These are phyloP conservation scores for Clitocybe nebularis DNA, from an alignment of 1,284 basidiomycete genomes.

Conservation along the genomic window DNA sequence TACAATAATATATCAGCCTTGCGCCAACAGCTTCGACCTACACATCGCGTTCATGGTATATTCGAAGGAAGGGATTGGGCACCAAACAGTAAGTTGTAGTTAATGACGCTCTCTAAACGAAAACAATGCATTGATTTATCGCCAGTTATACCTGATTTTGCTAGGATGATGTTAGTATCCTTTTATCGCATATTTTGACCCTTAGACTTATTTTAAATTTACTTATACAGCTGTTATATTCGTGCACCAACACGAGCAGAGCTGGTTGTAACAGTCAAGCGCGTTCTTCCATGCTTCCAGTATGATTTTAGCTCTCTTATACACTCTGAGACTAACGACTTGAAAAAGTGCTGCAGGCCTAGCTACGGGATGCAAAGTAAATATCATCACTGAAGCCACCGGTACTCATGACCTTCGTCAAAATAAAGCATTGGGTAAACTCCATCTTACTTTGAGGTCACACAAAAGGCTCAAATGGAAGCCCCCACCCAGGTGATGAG, in stretches of 20 bases:
- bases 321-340: constrained; percentile 9
- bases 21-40: constrained; percentile 67
- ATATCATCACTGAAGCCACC: constrained; percentile 34
- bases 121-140: not conserved
- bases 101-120: not conserved
- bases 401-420: constrained; percentile 60
- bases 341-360: constrained; percentile 57
- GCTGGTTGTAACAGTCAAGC: constrained; percentile 48
- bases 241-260: constrained; percentile 68
- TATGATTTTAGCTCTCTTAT: constrained; percentile 36
- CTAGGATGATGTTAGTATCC: constrained; percentile 60
- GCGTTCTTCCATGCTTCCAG: constrained; percentile 73
- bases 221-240: constrained; percentile 49
- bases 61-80: constrained; percentile 62
- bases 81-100: constrained; percentile 44
- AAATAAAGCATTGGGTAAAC: constrained; percentile 53
- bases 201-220: not conserved
- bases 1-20: constrained; percentile 69
- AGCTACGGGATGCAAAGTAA: constrained; percentile 66
- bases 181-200: not conserved
- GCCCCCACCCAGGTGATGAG: constrained; percentile 41
- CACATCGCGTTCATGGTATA: constrained; percentile 63
- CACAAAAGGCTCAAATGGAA: not conserved
- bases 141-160: constrained; percentile 76
- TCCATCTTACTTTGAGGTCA: too few relatives aligned